Base-by-base conservation (phyloP, 768 basidiomycete species). In the Antrodiella citrinella region DNA sequence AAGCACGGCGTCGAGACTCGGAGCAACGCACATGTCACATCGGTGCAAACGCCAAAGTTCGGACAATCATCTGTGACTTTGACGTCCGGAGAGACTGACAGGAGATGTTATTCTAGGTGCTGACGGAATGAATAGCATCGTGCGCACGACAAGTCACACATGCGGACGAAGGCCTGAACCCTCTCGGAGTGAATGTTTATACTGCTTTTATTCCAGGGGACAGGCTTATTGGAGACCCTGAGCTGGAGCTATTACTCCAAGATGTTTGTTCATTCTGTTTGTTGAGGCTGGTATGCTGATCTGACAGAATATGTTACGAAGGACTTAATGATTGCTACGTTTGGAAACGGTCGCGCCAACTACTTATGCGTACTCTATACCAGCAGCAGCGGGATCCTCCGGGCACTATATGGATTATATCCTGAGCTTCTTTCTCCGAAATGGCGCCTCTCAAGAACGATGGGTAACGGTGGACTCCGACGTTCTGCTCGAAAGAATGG, bases 31-130 rank as follows among this genome's bases (percentile, higher is more conserved):
- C 40, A 49, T 18, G 62, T 63, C 26, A 44, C 43, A 15, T 10
- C 23, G 2, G 26, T 64, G n/a, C 18, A 44, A 1, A 24, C 57
- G 1, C 45, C 52, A 44, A 3, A 13, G 13, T 11, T 21, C 12
- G 21, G 22, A 30, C 26, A 44, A 30, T 60, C 63, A 5, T 57
- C 57, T 3, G 62, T 65, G n/a, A 56, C 49, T 25, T 54, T 66
- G 15, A 47, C 49, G 25, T 49, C 48, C 4, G 65, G 65, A 18
- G 59, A 63, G 48, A 56, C 56, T 66, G 21, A 30, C 35, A 2
- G 63, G 49, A 30, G 63, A 66, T 47, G 54, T 65, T 19, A 49
- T 67, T 26, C 47, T 67, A 30, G 63, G 63, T 25, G 59, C 61
- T 12, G 61, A 62, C 47, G 61, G 61, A 18, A 15, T 21, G 18